Evolutionary conservation across 2,329 filamentous ascomycete species (phyloP), one percentile per base, ranked within the genome.

Genomic region (Talaromyces verruculosus): DNA sequence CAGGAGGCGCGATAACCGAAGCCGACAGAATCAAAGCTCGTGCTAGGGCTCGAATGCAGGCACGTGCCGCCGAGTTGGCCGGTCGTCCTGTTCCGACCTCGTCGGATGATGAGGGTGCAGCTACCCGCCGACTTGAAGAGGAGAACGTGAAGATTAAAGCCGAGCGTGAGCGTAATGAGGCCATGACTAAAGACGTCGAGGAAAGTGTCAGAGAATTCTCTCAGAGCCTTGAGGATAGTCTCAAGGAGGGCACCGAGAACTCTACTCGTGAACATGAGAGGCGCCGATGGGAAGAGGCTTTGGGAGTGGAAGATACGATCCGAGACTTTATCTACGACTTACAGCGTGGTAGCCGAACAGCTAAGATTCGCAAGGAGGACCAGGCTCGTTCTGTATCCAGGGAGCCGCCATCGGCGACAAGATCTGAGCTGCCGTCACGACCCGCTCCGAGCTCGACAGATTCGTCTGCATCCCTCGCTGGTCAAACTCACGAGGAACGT

Each of bases 41-140:
- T 71, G 94, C 95, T 37, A 96, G 93, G 80, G 94, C 94, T 45
- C 96, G 97, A 88, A 99, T 99, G 95, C 94, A 98, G 80, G 93
- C 97, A 74, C 90, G 95, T 67, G 93, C 95, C 71, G 95, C 95
- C 65, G 94, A 95, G 19, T 82, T 99, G 69, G 92, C 93, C 25
- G 95, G 95, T 65, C 92, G 90, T 78, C 93, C 93, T 75, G 82
- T 89, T 51, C 83, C 88, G 57, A 88, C 91, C 43, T 78, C 83
- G 1, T 82, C 81, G 55, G 86, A 89, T 67, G 91, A 96, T 69
- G 90, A 93, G 69, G 84, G 86, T 30, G 91, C 91, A 69, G 92
- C 91, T 3, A 89, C 93, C 57, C 91, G 92, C 79, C 88, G 95
- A 39, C 79, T 98, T 17, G 95, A 98, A 76, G 91, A 96, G 71